A percentile compares a stretch with the other conserved stretches of the same genome.
phyloP scores from a whole-genome alignment of 345 rosid genomes.

The Gynandropsis gynandra region DNA sequence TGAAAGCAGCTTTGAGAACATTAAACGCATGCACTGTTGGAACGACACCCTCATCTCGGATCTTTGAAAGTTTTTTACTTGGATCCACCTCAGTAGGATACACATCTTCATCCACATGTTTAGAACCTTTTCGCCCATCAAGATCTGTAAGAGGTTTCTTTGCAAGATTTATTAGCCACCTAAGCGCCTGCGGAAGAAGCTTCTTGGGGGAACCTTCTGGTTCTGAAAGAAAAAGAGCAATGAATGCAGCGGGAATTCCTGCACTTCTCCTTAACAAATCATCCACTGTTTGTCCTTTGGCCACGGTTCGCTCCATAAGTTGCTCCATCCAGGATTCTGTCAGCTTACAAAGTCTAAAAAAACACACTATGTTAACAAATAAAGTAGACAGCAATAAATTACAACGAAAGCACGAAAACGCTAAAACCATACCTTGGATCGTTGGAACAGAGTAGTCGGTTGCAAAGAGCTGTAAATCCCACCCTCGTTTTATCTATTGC shows the following conservation, averaged over 20 bases:
- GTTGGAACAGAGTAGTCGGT: slow-evolving; percentile 89
- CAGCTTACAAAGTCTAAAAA: slow-evolving; percentile 72
- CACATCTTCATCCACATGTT: slow-evolving; percentile 21
- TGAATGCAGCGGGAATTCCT: slow-evolving; percentile 95
- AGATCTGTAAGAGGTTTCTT: slow-evolving; percentile 41
- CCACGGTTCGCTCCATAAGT: slow-evolving; percentile 85
- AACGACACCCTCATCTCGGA: slow-evolving; percentile 88
- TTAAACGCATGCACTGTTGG: slow-evolving; percentile 96
- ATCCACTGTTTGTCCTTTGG: slow-evolving; percentile 86
- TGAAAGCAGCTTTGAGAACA: slow-evolving; percentile 81
- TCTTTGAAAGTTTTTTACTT: slow-evolving; percentile 53
- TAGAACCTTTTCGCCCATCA: slow-evolving; percentile 24
- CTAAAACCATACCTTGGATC: slow-evolving; percentile 53
- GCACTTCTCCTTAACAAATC: slow-evolving; percentile 96
- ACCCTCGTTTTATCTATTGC: slow-evolving; percentile 98
- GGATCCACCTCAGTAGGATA: slow-evolving; percentile 33
- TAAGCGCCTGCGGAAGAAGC: slow-evolving; percentile 75
- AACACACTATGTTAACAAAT: slow-evolving; percentile 7
- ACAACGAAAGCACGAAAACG: slow-evolving; percentile 7
- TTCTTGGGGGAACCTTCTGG: slow-evolving; percentile 94
- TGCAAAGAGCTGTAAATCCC: slow-evolving; percentile 95
- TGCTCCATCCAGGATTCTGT: slow-evolving; percentile 93
- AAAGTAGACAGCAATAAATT: neutral
- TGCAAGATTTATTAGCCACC: slow-evolving; percentile 83
- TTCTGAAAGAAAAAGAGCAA: slow-evolving; percentile 86